These are phyloP conservation scores for Vitis hybrid DNA, from an alignment of 177 flowering plant genomes.

Conservation along the genomic window DNA sequence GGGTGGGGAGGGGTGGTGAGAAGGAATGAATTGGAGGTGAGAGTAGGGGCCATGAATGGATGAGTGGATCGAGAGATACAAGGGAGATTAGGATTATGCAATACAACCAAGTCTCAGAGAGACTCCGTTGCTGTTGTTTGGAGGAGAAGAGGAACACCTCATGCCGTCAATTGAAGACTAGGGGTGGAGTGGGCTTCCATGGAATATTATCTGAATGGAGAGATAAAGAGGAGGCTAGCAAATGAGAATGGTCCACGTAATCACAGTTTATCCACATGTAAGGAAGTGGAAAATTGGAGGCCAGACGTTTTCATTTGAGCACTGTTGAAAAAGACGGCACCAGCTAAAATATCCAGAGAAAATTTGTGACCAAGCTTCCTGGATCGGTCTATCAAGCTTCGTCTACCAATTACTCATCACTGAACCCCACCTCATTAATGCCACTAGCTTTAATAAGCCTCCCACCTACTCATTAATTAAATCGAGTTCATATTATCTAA, in stretches of 20 bases:
- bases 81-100: neutral
- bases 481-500: too few relatives aligned
- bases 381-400: too few relatives aligned
- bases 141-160: neutral
- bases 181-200: neutral
- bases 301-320: slow-evolving; percentile 19
- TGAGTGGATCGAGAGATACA: neutral
- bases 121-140: neutral
- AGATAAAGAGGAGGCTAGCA: slow-evolving; percentile 12
- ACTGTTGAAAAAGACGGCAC: neutral
- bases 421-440: too few relatives aligned
- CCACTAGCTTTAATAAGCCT: too few relatives aligned
- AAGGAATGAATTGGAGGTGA: slow-evolving; percentile 68
- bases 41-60: slow-evolving; percentile 58
- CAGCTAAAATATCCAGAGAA: neutral
- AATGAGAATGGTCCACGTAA: slow-evolving; percentile 40
- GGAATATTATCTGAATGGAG: slow-evolving; percentile 33
- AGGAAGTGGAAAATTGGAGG: slow-evolving; percentile 11
- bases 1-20: slow-evolving; percentile 44
- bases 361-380: too few relatives aligned
- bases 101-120: too few relatives aligned
- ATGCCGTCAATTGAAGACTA: neutral
- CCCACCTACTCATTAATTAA: too few relatives aligned
- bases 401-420: too few relatives aligned
- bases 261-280: slow-evolving; percentile 26